Conservation (phyloP, 2,329 filamentous ascomycete species). For the Cordyceps militaris region DNA sequence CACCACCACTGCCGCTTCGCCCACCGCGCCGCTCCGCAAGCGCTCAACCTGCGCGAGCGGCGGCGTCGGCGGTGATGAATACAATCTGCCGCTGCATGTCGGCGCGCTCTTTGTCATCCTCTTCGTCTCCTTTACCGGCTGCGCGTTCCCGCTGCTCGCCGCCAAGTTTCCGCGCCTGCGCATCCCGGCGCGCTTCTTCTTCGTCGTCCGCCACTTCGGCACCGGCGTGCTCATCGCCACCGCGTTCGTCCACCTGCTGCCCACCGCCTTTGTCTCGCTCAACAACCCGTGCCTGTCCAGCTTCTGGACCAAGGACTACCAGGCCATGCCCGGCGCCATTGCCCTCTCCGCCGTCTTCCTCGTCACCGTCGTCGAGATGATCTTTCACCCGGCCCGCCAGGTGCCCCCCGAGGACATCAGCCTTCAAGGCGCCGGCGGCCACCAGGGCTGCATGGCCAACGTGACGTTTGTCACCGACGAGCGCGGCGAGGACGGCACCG, state of each 20-base stretch:
- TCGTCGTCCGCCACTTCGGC: slow-evolving; percentile 60
- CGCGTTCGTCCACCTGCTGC: slow-evolving; percentile 70
- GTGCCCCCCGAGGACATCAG: slow-evolving; percentile 16
- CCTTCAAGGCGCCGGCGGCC: background rate
- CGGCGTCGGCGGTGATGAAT: slow-evolving; percentile 30
- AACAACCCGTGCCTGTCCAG: slow-evolving; percentile 60
- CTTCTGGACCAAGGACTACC: slow-evolving; percentile 70
- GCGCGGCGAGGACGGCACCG: background rate
- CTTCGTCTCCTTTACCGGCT: slow-evolving; percentile 40
- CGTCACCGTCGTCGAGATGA: slow-evolving; percentile 75
- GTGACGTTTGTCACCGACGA: background rate
- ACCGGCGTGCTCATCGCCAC: slow-evolving; percentile 71
- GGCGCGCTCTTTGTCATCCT: slow-evolving; percentile 48
- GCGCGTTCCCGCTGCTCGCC: slow-evolving; percentile 48
- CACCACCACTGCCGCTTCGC: background rate
- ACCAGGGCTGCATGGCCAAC: slow-evolving; percentile 18
- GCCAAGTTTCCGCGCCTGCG: slow-evolving; percentile 43
- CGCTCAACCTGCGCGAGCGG: slow-evolving; percentile 24
- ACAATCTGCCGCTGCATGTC: slow-evolving; percentile 52
- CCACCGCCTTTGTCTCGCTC: slow-evolving; percentile 57
- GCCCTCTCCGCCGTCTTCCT: slow-evolving; percentile 72
- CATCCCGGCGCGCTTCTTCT: slow-evolving; percentile 50
- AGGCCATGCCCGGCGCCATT: slow-evolving; percentile 71
- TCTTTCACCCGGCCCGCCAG: slow-evolving; percentile 41
- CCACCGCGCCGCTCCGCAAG: slow-evolving; percentile 19